Evolutionary conservation across 1,284 basidiomycete genomes (phyloP), one percentile per base, ranked within the genome.

Genomic region (Tylopilus sp.): DNA sequence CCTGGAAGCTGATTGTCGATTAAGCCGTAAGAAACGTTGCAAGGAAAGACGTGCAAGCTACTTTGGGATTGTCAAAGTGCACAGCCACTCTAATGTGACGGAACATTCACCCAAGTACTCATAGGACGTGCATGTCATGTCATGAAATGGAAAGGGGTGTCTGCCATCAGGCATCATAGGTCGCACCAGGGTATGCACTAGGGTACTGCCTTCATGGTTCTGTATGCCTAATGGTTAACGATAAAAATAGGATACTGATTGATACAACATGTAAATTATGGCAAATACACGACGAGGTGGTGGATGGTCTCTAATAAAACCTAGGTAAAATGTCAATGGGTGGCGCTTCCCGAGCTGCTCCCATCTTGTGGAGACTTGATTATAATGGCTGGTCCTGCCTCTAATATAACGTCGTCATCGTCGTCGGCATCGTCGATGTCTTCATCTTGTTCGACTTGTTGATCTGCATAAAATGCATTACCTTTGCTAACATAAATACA

Each of bases 321-420:
- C 41, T 53, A 53, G 44, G 20, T 62, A 61, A 54, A 40, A 48
- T 57, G 52, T 59, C 47, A 67, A 51, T 36, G 52, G 39, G 56
- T 1, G 17, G 44, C 43, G 54, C 68, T 69, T 61, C 67, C 65
- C 8, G 62, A 68, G 67, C 60, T 56, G 51, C 50, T 44, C 42
- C 47, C 62, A 33, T 66, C 67, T 25, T 66, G 43, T 33, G 71
- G 61, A 43, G 60, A 64, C 61, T 80, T 81, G 45, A 75, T 65
- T 20, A 77, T 65, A 26, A 81, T 68, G 22, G 79, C 75, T 14
- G 85, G 84, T 1, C 86, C 86, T 32, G 85, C 80, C 65, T 88
- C 85, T 55, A 88, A 67, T 62, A 88, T 85, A 28, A 87, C 69
- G 59, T 86, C 72, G 28, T 66, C 84, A 15, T 74, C 73, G 22